Conservation (phyloP, 257 asterid species). For the Scutellaria baicalensis region DNA sequence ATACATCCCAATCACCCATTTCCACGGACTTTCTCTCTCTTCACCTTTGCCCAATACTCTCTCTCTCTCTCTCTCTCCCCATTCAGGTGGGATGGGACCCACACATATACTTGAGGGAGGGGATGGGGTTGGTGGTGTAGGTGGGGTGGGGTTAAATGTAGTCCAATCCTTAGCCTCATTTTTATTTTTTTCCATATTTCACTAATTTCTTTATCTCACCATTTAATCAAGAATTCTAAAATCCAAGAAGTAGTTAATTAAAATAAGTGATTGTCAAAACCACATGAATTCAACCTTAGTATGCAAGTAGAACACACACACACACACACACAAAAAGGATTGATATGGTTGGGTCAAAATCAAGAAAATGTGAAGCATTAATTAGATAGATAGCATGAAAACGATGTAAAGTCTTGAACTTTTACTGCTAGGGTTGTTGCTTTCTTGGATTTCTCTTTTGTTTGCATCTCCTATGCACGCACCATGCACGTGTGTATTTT, state of each 20-base stretch:
- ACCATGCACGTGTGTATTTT: constrained; percentile 14
- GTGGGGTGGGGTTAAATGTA: too few species aligned
- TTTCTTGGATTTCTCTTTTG: not conserved
- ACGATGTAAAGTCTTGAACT: not conserved
- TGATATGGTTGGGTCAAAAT: constrained; percentile 1
- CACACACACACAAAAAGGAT: too few species aligned
- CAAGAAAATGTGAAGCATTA: constrained; percentile 7
- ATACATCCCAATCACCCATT: constrained; percentile 21
- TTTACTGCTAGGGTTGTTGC: not conserved
- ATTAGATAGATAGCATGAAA: constrained; percentile 18
- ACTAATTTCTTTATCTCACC: too few species aligned
- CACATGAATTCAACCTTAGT: too few species aligned
- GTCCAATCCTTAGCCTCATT: too few species aligned
- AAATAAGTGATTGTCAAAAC: too few species aligned
- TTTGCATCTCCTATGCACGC: constrained; percentile 1
- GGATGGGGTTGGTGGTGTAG: not conserved
- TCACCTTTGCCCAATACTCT: not conserved
- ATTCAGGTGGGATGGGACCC: not conserved
- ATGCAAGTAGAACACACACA: too few species aligned
- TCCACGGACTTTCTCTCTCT: constrained; percentile 20
- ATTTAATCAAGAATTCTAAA: too few species aligned
- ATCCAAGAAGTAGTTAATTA: too few species aligned
- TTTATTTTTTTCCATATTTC: too few species aligned
- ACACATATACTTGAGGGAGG: too few species aligned
- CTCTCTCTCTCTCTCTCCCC: not conserved